A percentile compares a stretch with the other conserved stretches of the same genome.
phyloP scores from a whole-genome alignment of 164 flowering plant genomes.

The Macadamia tetraphylla region DNA sequence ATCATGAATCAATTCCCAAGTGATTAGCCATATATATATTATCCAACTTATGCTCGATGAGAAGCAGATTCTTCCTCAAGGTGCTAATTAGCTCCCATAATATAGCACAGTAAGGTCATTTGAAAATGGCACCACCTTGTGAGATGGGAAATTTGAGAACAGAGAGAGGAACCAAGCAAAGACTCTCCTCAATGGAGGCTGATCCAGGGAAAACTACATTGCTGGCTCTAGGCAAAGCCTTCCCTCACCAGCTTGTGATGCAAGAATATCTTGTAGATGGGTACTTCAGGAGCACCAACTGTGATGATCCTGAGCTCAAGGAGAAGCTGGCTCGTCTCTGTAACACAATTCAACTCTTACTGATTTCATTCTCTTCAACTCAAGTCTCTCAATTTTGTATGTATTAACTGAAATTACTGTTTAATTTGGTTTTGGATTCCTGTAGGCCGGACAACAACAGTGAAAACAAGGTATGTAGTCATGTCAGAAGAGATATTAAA shows the following conservation, averaged over 20 bases:
- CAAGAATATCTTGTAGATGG: constrained; percentile 93
- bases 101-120: background rate
- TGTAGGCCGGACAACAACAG: constrained; percentile 89
- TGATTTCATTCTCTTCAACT: background rate
- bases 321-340: constrained; percentile 81
- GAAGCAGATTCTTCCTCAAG: background rate
- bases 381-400: too few species aligned
- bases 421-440: background rate
- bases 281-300: constrained; percentile 82
- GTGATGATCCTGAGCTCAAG: constrained; percentile 87
- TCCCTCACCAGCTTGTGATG: constrained; percentile 93
- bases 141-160: constrained; percentile 23
- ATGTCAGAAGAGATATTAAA: constrained; percentile 89
- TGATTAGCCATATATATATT: background rate
- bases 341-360: constrained; percentile 19
- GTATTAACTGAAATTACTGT: background rate
- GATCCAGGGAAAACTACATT: constrained; percentile 68
- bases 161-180: constrained; percentile 14
- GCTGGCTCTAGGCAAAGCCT: constrained; percentile 90
- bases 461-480: constrained; percentile 90
- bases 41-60: background rate
- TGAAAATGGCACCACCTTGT: background rate
- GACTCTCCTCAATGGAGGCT: constrained; percentile 25
- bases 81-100: background rate
- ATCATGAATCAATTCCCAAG: background rate